These are phyloP conservation scores for Spongispora temasekensis DNA, from an alignment of 1,284 basidiomycete species.

Conservation along the genomic window DNA sequence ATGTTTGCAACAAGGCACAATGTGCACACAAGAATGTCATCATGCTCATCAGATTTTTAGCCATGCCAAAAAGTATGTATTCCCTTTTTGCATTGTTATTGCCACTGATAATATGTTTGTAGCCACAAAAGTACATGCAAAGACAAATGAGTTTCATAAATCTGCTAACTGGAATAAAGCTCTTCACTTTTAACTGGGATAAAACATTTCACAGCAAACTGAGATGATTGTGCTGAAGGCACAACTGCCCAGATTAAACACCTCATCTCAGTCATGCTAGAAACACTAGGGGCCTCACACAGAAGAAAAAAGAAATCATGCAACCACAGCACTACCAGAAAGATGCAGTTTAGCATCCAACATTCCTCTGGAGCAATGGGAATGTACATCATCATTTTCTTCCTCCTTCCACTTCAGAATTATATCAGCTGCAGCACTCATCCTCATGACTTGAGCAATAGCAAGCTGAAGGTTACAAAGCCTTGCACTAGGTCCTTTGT, in stretches of 20 bases:
- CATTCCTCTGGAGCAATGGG: too few relatives aligned
- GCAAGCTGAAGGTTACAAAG: conserved; percentile 9
- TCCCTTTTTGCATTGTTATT: not conserved
- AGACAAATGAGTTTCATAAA: not conserved
- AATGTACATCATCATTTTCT: not conserved
- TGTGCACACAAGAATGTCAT: conserved; percentile 32
- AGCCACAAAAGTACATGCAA: not conserved
- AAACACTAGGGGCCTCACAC: too few relatives aligned
- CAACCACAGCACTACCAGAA: too few relatives aligned
- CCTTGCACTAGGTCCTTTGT: not conserved
- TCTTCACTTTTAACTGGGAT: too few relatives aligned
- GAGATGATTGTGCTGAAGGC: too few relatives aligned
- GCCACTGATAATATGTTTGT: not conserved
- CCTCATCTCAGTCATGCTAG: not conserved
- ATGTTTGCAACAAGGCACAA: conserved; percentile 33
- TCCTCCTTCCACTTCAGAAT: conserved; percentile 8
- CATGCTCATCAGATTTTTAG: conserved; percentile 33
- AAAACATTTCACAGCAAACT: too few relatives aligned
- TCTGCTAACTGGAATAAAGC: not conserved
- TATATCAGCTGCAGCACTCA: conserved; percentile 6
- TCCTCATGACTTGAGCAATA: conserved; percentile 5
- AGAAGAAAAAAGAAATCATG: too few relatives aligned
- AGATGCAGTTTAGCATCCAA: too few relatives aligned
- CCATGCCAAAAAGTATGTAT: conserved; percentile 36
- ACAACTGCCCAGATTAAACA: too few relatives aligned